Evolutionary conservation across 2,329 filamentous ascomycete genomes (phyloP).

Genomic region (Talaromyces sp.): DNA sequence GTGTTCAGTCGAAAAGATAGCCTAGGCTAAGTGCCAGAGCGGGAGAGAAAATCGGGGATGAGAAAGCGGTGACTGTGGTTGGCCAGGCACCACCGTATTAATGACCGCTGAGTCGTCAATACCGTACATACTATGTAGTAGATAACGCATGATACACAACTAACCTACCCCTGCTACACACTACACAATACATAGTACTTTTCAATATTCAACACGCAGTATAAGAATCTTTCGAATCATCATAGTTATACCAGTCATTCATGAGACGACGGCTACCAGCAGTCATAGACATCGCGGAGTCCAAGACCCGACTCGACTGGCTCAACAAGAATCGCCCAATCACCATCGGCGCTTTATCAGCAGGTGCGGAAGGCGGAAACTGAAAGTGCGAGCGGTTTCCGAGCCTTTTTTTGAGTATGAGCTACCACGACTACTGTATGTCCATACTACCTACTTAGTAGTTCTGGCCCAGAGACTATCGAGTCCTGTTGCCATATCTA

Average conservation of each 20-base stretch:
- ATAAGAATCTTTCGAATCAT: no score
- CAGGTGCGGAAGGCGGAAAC: conserved; percentile 1
- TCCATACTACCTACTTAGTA: not conserved
- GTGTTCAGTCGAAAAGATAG: not conserved
- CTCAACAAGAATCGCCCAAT: not conserved
- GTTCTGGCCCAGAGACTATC: not conserved
- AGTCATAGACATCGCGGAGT: not conserved
- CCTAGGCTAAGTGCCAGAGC: not conserved
- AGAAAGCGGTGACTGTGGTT: conserved; percentile 12
- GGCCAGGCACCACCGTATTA: not conserved
- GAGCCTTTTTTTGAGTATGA: not conserved
- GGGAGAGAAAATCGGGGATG: conserved; percentile 4
- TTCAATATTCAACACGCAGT: no score
- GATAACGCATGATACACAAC: no score
- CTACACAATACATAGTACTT: no score
- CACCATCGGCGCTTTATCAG: not conserved
- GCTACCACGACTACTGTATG: no score
- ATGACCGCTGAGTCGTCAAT: not conserved
- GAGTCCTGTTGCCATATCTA: not conserved
- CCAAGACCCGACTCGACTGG: not conserved
- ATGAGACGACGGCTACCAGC: not conserved
- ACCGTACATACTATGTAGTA: no score
- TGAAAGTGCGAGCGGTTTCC: not conserved
- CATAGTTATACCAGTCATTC: no score
- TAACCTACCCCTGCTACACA: no score